Base-by-base conservation (phyloP, 345 rosid species). In the Noccaea bulbosa region DNA sequence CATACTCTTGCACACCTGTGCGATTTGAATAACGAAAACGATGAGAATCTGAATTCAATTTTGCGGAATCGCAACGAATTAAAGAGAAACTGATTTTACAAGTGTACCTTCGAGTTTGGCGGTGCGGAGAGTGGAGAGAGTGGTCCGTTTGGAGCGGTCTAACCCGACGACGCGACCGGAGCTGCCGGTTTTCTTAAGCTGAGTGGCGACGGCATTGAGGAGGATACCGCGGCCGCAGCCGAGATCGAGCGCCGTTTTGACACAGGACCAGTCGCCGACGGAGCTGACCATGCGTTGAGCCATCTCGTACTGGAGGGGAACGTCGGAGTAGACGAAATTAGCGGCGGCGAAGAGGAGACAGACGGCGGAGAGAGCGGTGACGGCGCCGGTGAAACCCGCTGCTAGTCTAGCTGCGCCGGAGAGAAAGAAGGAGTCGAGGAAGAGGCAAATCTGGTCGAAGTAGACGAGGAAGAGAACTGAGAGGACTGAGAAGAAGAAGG, bases 191-290 rank as follows among this genome's bases (percentile, higher is more conserved):
- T 94, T 94, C 78, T 94, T 94, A 22, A 94, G 81, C 93, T 93
- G 96, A 2, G 90, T 91, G 22, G 99, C 99, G 72, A 93, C 99
- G 59, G 91, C 74, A 71, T 93, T 93, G 69, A 93, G 88, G 54
- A 93, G 70, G 47, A 93, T 91, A 60, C 99, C 99, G 1, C 95
- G 84, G 15, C 99, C 99, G 44, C 97, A 93, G 0, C 99, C 99
- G 8, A 93, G 81, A 75, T 93, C 99, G 7, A 93, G 91, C 9
- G 97, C 99, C 16, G 83, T 79, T 76, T 83, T 91, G 69, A 93
- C 97, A 11, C 83, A 77, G 1, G 99, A 91, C 99, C 97, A 93
- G 72, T 93, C 99, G n/a, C 53, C 63, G 62, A 93, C 93, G 59
- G 85, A 81, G 63, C 84, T 81, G 50, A 94, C 95, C 81, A 94